A percentile compares a stretch with the other conserved stretches of the same genome.
Conservation (phyloP, 2,329 filamentous ascomycete genomes). For the Alternaria ethzedia region DNA sequence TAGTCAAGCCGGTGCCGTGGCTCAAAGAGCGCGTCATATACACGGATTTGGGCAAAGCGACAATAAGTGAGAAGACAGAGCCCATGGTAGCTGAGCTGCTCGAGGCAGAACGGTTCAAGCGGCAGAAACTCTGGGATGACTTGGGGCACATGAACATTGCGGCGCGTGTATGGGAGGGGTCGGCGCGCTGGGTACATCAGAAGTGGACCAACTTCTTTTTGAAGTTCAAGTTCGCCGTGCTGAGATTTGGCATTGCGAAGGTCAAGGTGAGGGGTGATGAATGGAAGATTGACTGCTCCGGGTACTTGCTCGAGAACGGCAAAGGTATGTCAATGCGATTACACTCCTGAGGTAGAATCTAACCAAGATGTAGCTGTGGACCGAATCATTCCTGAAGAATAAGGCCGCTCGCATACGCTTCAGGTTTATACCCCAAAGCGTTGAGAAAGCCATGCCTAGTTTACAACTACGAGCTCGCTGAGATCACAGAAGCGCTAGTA, state of each 20-base stretch:
- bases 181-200: conserved; percentile 42
- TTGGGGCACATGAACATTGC: conserved; percentile 33
- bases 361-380: conserved; percentile 38
- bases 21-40: conserved; percentile 37
- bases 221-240: conserved; percentile 43
- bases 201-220: conserved; percentile 47
- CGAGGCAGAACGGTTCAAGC: conserved; percentile 38
- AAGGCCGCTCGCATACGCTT: neutral
- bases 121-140: conserved; percentile 35
- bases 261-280: conserved; percentile 40
- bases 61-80: conserved; percentile 40
- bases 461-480: neutral
- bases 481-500: neutral
- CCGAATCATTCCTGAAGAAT: conserved; percentile 39
- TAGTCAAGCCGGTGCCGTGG: conserved; percentile 32
- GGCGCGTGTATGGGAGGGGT: conserved; percentile 32
- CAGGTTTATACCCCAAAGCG: neutral
- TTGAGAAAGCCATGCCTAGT: neutral
- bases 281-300: conserved; percentile 48
- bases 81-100: conserved; percentile 39
- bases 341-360: neutral
- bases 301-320: conserved; percentile 41
- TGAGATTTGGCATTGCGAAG: conserved; percentile 41
- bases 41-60: conserved; percentile 35
- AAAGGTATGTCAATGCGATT: conserved; percentile 33